Percentiles rank a stretch among this genome's conserved stretches.
Evolutionary conservation across 1,284 basidiomycete genomes (phyloP).

Genomic region (Farysia itapuensis): DNA sequence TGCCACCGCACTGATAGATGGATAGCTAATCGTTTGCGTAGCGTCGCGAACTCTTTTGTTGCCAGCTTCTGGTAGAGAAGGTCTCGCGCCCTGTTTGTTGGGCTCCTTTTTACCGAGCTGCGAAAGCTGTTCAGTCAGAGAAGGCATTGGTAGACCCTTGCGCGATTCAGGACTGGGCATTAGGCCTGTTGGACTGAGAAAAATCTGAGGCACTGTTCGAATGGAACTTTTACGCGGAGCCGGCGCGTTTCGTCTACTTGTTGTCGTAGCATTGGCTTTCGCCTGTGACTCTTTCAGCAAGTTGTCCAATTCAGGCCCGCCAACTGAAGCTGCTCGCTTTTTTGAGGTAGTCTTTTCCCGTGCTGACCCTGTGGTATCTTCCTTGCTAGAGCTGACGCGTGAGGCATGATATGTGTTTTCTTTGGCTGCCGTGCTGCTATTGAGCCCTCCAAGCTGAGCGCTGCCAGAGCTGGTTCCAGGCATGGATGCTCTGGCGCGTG

Average conservation of each 20-base stretch:
- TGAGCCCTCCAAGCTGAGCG: constrained; percentile 22
- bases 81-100: not conserved
- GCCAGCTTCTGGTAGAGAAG: constrained; percentile 14
- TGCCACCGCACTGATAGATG: constrained; percentile 5
- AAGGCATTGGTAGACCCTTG: constrained; percentile 21
- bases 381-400: constrained; percentile 15
- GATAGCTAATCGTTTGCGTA: constrained; percentile 10
- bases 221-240: constrained; percentile 49
- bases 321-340: constrained; percentile 33
- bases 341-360: constrained; percentile 22
- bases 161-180: constrained; percentile 40
- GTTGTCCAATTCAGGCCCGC: constrained; percentile 27
- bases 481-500: constrained; percentile 30
- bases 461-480: constrained; percentile 29
- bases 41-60: constrained; percentile 8
- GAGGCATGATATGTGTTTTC: constrained; percentile 19
- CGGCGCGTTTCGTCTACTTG: constrained; percentile 35
- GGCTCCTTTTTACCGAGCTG: constrained; percentile 19
- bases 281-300: constrained; percentile 22
- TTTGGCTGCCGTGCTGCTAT: constrained; percentile 11
- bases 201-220: constrained; percentile 46
- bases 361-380: constrained; percentile 24
- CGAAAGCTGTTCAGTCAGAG: constrained; percentile 28
- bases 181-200: constrained; percentile 47
- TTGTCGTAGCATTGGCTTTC: constrained; percentile 13